phyloP scores from a whole-genome alignment of 257 asterid genomes.

The Solanum gandarillasii region DNA sequence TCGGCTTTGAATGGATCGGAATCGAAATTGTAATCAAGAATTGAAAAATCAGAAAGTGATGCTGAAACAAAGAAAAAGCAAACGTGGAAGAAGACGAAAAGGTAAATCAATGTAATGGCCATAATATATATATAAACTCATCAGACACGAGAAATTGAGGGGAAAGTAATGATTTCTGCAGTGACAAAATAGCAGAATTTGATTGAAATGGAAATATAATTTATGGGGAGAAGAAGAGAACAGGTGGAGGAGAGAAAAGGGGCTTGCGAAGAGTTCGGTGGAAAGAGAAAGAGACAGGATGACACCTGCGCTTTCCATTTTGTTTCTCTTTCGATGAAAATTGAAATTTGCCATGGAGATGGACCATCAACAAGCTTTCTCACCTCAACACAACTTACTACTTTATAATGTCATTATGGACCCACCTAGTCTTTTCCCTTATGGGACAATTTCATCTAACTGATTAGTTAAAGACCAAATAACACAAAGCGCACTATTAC shows the following conservation, averaged over 20 bases:
- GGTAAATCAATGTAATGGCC: background rate
- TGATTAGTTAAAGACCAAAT: background rate
- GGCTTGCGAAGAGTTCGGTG: background rate
- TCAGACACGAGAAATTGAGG: background rate
- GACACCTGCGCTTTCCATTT: background rate
- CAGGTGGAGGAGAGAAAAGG: background rate
- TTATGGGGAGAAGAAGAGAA: background rate
- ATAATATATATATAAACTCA: background rate
- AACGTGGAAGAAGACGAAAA: background rate
- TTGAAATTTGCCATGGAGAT: background rate
- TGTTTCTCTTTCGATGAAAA: background rate
- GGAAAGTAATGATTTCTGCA: background rate
- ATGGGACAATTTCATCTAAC: background rate
- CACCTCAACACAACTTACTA: background rate
- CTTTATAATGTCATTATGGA: background rate
- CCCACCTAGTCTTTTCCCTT: background rate
- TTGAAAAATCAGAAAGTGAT: conserved; percentile 5
- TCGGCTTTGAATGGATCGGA: conserved; percentile 16
- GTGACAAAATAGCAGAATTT: background rate
- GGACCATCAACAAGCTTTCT: background rate
- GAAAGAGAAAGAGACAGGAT: background rate
- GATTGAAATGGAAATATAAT: background rate
- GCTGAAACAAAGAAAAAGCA: background rate
- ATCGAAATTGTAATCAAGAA: conserved; percentile 1
- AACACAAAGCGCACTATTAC: background rate